Percentiles rank a stretch among this genome's conserved stretches.
phyloP scores from a whole-genome alignment of 179 eudicot genomes.

The Monotropa hypopitys region DNA sequence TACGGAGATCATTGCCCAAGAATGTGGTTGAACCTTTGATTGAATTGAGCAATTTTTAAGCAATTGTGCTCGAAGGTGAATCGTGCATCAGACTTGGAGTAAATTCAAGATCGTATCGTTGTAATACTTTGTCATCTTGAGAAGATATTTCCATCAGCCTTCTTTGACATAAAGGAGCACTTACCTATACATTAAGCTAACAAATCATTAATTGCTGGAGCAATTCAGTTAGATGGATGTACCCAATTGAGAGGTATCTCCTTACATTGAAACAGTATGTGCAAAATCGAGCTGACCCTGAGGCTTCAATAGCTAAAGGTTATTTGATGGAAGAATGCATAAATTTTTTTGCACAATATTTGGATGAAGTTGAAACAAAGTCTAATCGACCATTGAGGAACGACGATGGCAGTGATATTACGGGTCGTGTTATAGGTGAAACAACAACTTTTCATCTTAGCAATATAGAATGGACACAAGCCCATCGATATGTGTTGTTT shows the following conservation, averaged over 20 bases:
- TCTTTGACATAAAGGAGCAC: not conserved
- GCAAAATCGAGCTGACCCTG: not conserved
- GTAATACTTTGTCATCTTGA: too few relatives aligned
- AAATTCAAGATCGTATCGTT: too few relatives aligned
- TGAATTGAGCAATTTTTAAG: too few relatives aligned
- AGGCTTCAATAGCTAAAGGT: not conserved
- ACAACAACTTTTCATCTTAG: not conserved
- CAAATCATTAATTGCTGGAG: not conserved
- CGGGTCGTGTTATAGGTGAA: not conserved
- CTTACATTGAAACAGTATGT: not conserved
- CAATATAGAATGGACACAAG: not conserved
- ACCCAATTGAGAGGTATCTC: constrained; percentile 5
- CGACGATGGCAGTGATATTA: not conserved
- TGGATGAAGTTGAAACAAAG: not conserved
- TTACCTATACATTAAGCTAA: not conserved
- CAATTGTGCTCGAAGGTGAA: too few relatives aligned
- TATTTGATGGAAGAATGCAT: not conserved
- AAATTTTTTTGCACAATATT: not conserved
- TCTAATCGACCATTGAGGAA: not conserved
- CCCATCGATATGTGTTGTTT: not conserved
- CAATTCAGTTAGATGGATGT: constrained; percentile 1
- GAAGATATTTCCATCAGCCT: not conserved
- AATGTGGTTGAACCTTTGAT: too few relatives aligned
- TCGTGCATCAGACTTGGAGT: too few relatives aligned
- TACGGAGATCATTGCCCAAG: too few relatives aligned